Evolutionary conservation across 495 filamentous ascomycete genomes (phyloP).

Genomic region (Trichoderma virens): DNA sequence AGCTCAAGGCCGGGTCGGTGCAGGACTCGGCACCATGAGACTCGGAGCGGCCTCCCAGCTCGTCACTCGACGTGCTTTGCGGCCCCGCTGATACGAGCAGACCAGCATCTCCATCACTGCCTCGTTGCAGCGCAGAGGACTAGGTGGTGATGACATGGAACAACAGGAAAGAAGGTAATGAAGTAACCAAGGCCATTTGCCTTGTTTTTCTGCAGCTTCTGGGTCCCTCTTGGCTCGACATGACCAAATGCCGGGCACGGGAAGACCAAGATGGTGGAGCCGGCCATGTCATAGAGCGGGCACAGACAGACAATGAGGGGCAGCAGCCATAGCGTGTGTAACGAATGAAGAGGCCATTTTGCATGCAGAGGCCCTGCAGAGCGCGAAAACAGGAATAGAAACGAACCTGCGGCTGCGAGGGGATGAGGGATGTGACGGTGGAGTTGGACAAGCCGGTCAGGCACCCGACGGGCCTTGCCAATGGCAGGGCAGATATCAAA

Average conservation of each 20-base stretch:
- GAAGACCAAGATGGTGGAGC: not conserved
- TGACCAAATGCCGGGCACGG: not conserved
- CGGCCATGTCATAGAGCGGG: not conserved
- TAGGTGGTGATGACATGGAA: too few species aligned
- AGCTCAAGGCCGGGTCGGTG: not conserved
- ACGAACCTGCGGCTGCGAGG: too few species aligned
- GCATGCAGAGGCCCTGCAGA: not conserved
- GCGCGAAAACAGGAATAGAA: not conserved
- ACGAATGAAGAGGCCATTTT: not conserved
- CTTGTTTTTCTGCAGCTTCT: not conserved
- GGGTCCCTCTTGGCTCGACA: not conserved
- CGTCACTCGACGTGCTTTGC: not conserved
- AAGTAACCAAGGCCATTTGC: not conserved
- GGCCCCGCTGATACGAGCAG: not conserved
- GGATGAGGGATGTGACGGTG: not conserved
- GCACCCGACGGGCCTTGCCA: constrained; percentile 1
- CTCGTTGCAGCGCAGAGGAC: too few species aligned
- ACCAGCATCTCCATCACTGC: not conserved
- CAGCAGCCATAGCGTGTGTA: not conserved
- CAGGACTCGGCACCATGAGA: not conserved
- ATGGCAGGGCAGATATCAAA: not conserved
- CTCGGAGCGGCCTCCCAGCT: not conserved
- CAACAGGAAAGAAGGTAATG: too few species aligned
- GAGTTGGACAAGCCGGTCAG: constrained; percentile 1
- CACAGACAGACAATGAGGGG: not conserved